Evolutionary conservation across 345 rosid species (phyloP), one percentile per base, ranked within the genome.

Genomic region (Conringia planisiliqua): DNA sequence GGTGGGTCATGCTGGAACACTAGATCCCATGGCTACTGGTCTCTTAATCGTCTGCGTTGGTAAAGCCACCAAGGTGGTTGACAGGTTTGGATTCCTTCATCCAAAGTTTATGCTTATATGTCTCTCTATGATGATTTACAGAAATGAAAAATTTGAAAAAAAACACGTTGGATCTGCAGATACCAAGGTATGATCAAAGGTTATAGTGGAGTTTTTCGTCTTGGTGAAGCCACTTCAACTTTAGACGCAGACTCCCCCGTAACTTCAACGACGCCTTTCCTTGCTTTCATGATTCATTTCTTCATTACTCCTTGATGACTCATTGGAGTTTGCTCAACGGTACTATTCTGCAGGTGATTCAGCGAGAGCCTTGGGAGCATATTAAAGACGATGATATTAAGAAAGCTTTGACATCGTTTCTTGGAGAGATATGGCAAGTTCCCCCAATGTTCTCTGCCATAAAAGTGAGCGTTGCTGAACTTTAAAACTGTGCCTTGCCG

Each of bases 381-480:
- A 85, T 95, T 68, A 90, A 86, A 79, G 97, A 92, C 26, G 89
- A 77, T 58, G 91, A 90, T 78, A 82, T 92, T 39, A 89, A 86
- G 80, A 95, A 86, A 83, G 70, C 93, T 52, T 85, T 82, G 54
- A 83, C 85, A 68, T 89, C 97, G 54, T 90, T 95, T 82, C 66
- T 78, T 73, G 99, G 99, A 66, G 97, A 91, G 82, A 92, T 92
- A 84, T 94, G 96, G 97, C 99, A 95, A 89, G 99, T 95, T 80
- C 99, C 99, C 38, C 99, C 97, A 7, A 95, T 95, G 99, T 95
- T 92, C 85, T 95, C 99, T 52, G 99, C 99, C 20, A 89, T 95
- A 71, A 95, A 95, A 81, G 99, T 95, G 79, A 83, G 88, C 75
- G 66, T n/a, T 47, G 52, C n/a, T 17, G 1, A 71, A 39, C 73